Evolutionary conservation across 2,329 filamentous ascomycete species (phyloP), one percentile per base, ranked within the genome.

Genomic region (Aspergillus proliferans): DNA sequence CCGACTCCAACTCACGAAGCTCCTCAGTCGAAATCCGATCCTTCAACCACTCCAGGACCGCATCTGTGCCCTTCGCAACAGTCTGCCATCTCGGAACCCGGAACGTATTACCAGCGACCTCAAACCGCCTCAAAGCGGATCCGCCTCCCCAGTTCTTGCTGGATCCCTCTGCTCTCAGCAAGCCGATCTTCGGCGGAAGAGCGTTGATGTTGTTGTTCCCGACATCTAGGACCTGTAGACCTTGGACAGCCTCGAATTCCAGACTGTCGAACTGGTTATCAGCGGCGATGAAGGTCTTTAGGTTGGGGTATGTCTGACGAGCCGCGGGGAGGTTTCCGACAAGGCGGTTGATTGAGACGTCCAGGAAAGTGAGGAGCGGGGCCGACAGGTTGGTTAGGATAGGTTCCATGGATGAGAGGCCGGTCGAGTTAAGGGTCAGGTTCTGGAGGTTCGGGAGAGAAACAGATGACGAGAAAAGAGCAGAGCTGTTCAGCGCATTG

Each of bases 51-150:
- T 83, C 77, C 56, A 96, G 72, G 0, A 89, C 85, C 2, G 88
- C 86, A 59, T 95, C 89, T 0, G 91, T 96, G 0, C 92, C 92
- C 53, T 89, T 87, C 52, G 92, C 87, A 43, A 97, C 72, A 6
- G 95, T 80, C 54, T 86, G 87, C 73, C 86, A 91, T 49, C 87
- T 82, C 0, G 92, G 92, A 28, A 96, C 89, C 28, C 88, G 79
- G 71, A 97, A 97, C 28, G 84, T 79, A 65, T 97, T 97, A 0
- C 90, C 90, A 24, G 81, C 81, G 3, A 95, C 86, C 43, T 95
- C 86, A 8, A 96, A 73, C 47, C 76, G 80, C 68, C 76, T 86
- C 73, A 71, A 82, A 54, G 59, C 83, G 71, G 63, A 62, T 2
- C 76, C 76, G 36, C 61, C 63, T 4, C 67, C 64, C 60, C 64